Evolutionary conservation across 2,329 filamentous ascomycete genomes (phyloP).

Genomic region (Colletotrichum simmondsii): DNA sequence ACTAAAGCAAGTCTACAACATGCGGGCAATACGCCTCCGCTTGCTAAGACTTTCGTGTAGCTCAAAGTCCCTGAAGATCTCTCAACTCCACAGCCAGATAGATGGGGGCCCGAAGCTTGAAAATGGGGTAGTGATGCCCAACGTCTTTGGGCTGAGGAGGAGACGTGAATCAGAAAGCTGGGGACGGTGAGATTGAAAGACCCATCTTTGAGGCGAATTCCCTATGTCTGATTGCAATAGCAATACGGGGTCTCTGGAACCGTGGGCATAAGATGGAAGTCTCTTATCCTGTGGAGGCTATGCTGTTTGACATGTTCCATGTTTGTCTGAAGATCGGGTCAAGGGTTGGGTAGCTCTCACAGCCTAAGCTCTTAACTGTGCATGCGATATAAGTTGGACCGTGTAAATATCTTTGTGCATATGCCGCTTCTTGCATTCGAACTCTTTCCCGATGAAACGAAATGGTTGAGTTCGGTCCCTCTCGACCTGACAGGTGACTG

Average conservation of each 20-base stretch:
- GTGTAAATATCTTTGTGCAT: neutral
- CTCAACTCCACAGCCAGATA: no score
- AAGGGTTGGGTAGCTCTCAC: neutral
- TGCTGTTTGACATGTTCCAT: neutral
- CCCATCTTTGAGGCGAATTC: neutral
- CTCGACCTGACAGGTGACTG: no score
- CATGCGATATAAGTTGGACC: neutral
- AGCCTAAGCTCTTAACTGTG: neutral
- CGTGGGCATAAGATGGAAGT: neutral
- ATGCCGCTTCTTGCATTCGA: neutral
- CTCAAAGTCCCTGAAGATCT: neutral
- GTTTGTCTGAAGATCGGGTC: neutral
- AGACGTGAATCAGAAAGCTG: neutral
- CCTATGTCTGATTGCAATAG: neutral
- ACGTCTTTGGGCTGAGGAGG: neutral
- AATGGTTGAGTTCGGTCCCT: no score
- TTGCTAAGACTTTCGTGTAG: neutral
- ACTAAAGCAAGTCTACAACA: neutral
- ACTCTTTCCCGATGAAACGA: no score
- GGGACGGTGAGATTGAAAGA: neutral
- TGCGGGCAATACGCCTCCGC: no score
- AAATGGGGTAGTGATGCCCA: neutral
- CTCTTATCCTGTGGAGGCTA: neutral
- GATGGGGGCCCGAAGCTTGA: neutral
- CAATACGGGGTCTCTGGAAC: neutral